Evolutionary conservation across 2,329 filamentous ascomycete species (phyloP), one percentile per base, ranked within the genome.

Genomic region (Fusarium protoensiforme): DNA sequence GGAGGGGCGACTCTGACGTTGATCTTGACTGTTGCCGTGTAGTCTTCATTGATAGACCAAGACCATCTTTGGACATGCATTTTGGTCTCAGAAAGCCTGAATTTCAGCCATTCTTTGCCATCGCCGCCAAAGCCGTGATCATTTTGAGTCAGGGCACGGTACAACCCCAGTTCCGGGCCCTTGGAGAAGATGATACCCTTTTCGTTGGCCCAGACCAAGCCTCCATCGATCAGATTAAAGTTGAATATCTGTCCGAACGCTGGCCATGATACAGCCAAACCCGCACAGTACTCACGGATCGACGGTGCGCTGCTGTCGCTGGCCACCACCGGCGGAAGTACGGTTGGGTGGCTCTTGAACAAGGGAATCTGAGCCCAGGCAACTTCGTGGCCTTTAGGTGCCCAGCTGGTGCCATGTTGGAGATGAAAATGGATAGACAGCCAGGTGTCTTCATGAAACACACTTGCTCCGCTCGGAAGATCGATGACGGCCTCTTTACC

Each of bases 311-410:
- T 24, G 5, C 24, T 24, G 24, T 24, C 5, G 24, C 24, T 24
- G 24, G n/a, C n/a, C n/a, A 24, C 24, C 24, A 24, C 24, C 24
- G 24, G 24, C 24, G 24, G 24, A 24, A 24, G 24, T 24, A 24
- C 5, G 24, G 24, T 24, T 24, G 24, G 24, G 24, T 24, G 24
- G 4, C 13, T 9, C 2, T 53, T 46, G 11, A 72, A 31, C 24
- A 24, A 24, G 24, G 62, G 22, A 5, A 72, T 65, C 6, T 74
- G 72, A 1, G 65, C 68, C 68, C 67, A 74, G 0, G 71, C 68
- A 1, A 74, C n/a, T 1, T 60, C 18, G 10, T 74, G 43, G 0
- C 68, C 71, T 9, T 66, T 54, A 0, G 35, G 1, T 6, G 72
- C 72, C 72, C 72, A 74, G 0, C 43, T 2, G 0, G 33, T 60